phyloP scores from a whole-genome alignment of 2,329 filamentous ascomycete genomes.

The Stemphylium vesicarium region DNA sequence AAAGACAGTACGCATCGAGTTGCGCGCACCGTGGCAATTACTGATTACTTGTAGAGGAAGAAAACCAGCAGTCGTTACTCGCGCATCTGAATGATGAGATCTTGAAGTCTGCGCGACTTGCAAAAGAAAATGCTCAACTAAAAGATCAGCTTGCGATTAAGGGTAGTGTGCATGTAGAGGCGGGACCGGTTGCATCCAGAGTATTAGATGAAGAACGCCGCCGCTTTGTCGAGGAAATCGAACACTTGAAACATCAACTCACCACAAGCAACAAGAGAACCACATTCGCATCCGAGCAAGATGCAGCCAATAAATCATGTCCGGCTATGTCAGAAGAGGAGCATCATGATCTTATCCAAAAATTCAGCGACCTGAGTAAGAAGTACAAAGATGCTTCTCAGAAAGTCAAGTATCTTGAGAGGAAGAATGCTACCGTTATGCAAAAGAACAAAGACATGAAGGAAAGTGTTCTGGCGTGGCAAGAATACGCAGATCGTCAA shows the following conservation, averaged over 20 bases:
- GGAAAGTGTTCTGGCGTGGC: slow-evolving; percentile 47
- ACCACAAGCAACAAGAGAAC: slow-evolving; percentile 1
- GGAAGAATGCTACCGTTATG: slow-evolving; percentile 43
- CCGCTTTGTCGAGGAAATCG: slow-evolving; percentile 22
- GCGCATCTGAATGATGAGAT: slow-evolving; percentile 36
- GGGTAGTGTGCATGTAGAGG: neutral
- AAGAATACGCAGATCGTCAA: slow-evolving; percentile 44
- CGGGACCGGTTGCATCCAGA: neutral
- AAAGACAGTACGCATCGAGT: slow-evolving; percentile 32
- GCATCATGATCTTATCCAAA: slow-evolving; percentile 35
- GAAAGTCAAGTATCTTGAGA: slow-evolving; percentile 41
- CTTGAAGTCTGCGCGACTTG: slow-evolving; percentile 33
- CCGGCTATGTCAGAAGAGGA: slow-evolving; percentile 25
- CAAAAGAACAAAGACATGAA: slow-evolving; percentile 50
- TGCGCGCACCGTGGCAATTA: neutral
- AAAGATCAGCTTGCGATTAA: slow-evolving; percentile 1
- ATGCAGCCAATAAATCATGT: neutral
- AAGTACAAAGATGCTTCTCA: slow-evolving; percentile 36
- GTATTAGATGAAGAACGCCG: neutral
- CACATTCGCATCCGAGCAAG: slow-evolving; percentile 1
- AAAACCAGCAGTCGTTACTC: slow-evolving; percentile 35
- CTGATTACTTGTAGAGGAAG: slow-evolving; percentile 31
- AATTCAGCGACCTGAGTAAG: slow-evolving; percentile 43
- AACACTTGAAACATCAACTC: slow-evolving; percentile 8
- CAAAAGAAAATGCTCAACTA: slow-evolving; percentile 27